Evolutionary conservation across 352 stramenopile genomes (phyloP), one percentile per base, ranked within the genome.

Genomic region (Phytophthora niederhauseri): DNA sequence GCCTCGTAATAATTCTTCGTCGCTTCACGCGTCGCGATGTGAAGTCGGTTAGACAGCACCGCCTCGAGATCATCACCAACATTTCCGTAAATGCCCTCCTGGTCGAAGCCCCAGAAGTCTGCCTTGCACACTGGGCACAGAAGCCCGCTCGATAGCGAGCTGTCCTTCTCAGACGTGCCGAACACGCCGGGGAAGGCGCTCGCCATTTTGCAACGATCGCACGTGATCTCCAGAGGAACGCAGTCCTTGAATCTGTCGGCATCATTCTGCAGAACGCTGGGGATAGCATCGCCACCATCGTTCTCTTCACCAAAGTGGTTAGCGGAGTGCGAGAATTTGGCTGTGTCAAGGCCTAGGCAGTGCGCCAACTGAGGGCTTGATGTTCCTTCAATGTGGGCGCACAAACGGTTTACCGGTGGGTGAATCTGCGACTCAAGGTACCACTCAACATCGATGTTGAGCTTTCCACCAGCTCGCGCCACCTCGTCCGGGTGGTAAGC

Each of bases 311-410:
- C 81, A 64, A 89, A 77, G 64, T 91, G 84, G 53, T 91, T 89
- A 3, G 80, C 70, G 24, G 89, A 76, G 61, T 95, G 81, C 19
- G 88, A 97, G 61, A 99, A 99, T 59, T 98, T 98, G 14, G 82
- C 82, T 20, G 94, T 93, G 71, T 99, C 98, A 6, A 99, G 81
- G 14, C 98, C 98, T 12, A 99, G 85, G 61, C 97, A 98, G 60
- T 98, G 85, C 38, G 98, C 98, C 22, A 99, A 75, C 48, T 99
- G 94, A 9, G 91, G 87, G 24, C 91, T 93, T 28, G 93, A 98
- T 3, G 95, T 99, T 66, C 97, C 98, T 78, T 99, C 97, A 73
- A 99, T 99, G 52, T 99, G 98, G 64, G 98, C 98, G 60, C 97
- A 99, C 64, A 99, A 80, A 76, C 98, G 98, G 66, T 97, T 97